Evolutionary conservation across 139 green algal species (phyloP), one percentile per base, ranked within the genome.

Genomic region (Picochlorum sp.): DNA sequence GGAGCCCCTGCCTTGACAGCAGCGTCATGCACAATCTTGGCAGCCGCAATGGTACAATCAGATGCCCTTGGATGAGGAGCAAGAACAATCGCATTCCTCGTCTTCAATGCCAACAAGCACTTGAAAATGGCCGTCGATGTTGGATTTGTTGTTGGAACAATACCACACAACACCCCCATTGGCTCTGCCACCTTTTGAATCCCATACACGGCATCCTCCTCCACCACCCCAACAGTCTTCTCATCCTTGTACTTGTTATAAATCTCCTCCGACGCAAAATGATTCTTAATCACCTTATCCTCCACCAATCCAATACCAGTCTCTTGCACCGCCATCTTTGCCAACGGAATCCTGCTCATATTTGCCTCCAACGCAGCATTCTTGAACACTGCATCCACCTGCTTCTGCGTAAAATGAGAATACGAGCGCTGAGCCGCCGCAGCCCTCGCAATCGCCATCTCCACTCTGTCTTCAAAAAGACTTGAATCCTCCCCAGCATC

Each of bases 211-310:
- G 23, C 5, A 44, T 86, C 74, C 63, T 75, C 52, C 69, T 88
- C 82, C 13, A 88, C 76, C 4, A 88, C 63, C 28, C 75, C 82
- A 55, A 79, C 85, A 5, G 82, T 88, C 76, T 89, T 89, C 3
- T 57, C 13, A 65, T 89, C 50, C 81, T 88, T 88, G 69, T 83
- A 88, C 72, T 87, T 89, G 82, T 89, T 85, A 64, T 89, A 88
- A 20, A 88, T 76, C 44, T 79, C 87, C 55, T 88, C 81, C 4
- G 72, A 81, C 3, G 81, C 81, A 60, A 88, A 88, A 61, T 88
- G 82, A 69, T 88, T 88, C 71, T 87, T 85, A 30, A 79, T 75
- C 4, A 86, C 76, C 71, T 83, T 83, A 61, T 84, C 74, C 57
- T 86, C 79, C 8, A 84, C 61, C 4, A 84, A 61, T 11, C 79